Evolutionary conservation across 371 early-diverging fungal species (phyloP).

Genomic region (Mortierella polycephala): DNA sequence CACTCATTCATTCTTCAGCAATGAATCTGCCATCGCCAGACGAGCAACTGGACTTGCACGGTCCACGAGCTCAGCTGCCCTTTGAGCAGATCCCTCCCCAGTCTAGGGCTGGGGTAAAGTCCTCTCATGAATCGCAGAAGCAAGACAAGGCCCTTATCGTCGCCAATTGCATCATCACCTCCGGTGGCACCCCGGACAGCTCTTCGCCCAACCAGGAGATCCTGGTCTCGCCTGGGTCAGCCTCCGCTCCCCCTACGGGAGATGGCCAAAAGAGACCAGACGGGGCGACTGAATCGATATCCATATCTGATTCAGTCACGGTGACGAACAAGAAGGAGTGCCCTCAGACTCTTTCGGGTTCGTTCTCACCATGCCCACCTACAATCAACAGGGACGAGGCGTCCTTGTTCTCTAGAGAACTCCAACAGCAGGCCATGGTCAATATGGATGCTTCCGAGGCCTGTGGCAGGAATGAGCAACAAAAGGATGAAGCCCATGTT

Average conservation of each 20-base stretch:
- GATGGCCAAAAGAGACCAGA: conserved; percentile 41
- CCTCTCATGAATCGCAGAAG: conserved; percentile 41
- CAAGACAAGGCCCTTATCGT: conserved; percentile 31
- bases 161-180: conserved; percentile 43
- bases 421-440: background rate
- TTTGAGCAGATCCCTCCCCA: conserved; percentile 51
- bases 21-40: conserved; percentile 55
- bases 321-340: too few species aligned
- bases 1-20: background rate
- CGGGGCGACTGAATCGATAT: conserved; percentile 12
- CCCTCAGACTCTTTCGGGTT: background rate
- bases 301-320: background rate
- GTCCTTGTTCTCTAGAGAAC: background rate
- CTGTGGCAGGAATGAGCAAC: background rate
- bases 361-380: background rate
- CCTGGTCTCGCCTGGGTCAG: conserved; percentile 50
- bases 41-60: conserved; percentile 52
- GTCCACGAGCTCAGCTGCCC: conserved; percentile 47
- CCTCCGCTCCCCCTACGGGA: background rate
- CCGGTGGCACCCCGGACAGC: conserved; percentile 20
- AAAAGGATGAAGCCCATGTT: background rate
- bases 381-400: background rate
- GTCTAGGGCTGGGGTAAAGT: conserved; percentile 44
- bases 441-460: background rate
- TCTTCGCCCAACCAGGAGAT: conserved; percentile 1